Conservation (phyloP, 169 alveolate species). For the Eimeria mitis region DNA sequence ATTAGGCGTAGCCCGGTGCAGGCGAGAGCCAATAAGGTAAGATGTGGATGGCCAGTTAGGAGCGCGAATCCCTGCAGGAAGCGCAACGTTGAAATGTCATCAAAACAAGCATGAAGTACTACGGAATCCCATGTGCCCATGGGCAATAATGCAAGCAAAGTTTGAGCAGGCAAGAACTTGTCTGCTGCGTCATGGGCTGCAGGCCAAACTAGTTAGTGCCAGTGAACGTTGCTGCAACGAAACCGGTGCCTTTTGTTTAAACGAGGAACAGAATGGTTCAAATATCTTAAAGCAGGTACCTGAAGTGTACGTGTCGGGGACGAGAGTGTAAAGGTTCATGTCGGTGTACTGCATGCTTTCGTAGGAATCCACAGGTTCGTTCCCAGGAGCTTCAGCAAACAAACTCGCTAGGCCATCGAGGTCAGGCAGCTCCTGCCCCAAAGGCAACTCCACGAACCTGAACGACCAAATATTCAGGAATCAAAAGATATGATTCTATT, state of each 20-base stretch:
- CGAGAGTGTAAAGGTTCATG: slow-evolving; percentile 72
- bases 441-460: slow-evolving; percentile 74
- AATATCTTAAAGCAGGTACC: neutral
- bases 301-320: slow-evolving; percentile 68
- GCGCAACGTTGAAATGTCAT: neutral
- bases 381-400: slow-evolving; percentile 63
- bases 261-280: neutral
- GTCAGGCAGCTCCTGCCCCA: slow-evolving; percentile 77
- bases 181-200: neutral
- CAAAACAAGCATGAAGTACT: neutral
- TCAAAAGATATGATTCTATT: neutral
- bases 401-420: slow-evolving; percentile 62
- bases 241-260: neutral
- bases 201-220: neutral
- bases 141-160: neutral
- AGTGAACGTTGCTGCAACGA: neutral
- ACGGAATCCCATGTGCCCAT: neutral
- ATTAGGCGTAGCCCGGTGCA: slow-evolving; percentile 70
- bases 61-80: slow-evolving; percentile 30
- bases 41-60: slow-evolving; percentile 63
- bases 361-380: slow-evolving; percentile 34
- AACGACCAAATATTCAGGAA: neutral
- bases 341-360: slow-evolving; percentile 59
- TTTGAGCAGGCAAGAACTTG: neutral
- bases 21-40: slow-evolving; percentile 52